Evolutionary conservation across 768 basidiomycete genomes (phyloP).

Genomic region (Rhizopogon vulgaris): DNA sequence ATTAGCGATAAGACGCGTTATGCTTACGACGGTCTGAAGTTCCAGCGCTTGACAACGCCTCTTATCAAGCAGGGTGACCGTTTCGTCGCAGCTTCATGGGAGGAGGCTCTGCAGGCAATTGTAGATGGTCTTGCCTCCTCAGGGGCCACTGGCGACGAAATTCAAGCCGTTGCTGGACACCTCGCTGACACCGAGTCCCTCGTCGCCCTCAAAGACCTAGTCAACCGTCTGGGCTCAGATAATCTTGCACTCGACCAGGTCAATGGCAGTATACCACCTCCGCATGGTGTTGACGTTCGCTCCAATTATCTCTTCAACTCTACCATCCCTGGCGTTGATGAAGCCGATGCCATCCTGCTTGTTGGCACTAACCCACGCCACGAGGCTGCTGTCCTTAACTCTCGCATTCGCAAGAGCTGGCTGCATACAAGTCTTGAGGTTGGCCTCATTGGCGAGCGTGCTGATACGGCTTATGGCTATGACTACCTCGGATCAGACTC

Average conservation of each 20-base stretch:
- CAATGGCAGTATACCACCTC: conserved; percentile 61
- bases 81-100: conserved; percentile 88
- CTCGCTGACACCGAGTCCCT: conserved; percentile 93
- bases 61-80: conserved; percentile 88
- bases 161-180: conserved; percentile 90
- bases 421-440: conserved; percentile 81
- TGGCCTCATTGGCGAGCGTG: conserved; percentile 85
- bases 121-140: conserved; percentile 71
- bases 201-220: conserved; percentile 87
- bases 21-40: conserved; percentile 91
- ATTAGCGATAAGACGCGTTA: conserved; percentile 98
- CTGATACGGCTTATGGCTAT: conserved; percentile 89
- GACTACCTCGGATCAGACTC: conserved; percentile 80
- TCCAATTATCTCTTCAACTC: conserved; percentile 97
- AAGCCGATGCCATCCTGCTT: conserved; percentile 88
- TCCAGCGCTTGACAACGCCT: conserved; percentile 92
- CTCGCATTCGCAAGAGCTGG: conserved; percentile 94
- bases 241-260: conserved; percentile 80
- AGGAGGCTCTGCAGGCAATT: conserved; percentile 76
- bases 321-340: conserved; percentile 84
- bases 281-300: conserved; percentile 82
- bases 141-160: conserved; percentile 86
- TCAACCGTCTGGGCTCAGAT: conserved; percentile 92
- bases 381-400: conserved; percentile 95
- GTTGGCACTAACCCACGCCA: conserved; percentile 96